Evolutionary conservation across 2,329 filamentous ascomycete species (phyloP).

Genomic region (Geosmithia morbida): DNA sequence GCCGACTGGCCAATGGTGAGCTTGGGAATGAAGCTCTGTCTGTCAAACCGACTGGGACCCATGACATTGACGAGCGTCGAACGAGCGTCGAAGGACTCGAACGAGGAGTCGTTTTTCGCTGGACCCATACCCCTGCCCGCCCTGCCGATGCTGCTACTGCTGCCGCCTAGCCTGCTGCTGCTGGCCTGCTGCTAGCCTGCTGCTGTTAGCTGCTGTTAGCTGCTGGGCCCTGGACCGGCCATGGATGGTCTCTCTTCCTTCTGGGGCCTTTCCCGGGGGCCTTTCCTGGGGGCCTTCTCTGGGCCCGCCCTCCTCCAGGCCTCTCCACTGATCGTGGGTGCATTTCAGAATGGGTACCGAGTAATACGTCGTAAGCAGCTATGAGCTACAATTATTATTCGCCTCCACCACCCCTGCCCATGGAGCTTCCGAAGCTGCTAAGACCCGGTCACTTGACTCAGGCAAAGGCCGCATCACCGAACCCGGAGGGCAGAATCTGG

Average conservation of each 20-base stretch:
- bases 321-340: neutral
- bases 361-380: neutral
- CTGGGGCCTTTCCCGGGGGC: too few species aligned
- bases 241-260: too few species aligned
- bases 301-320: too few species aligned
- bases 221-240: too few species aligned
- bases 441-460: neutral
- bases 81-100: neutral
- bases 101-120: neutral
- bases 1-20: slow-evolving; percentile 6
- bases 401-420: neutral
- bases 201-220: too few species aligned
- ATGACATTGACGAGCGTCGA: neutral
- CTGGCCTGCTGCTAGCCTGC: too few species aligned
- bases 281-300: too few species aligned
- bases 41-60: neutral
- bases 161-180: too few species aligned
- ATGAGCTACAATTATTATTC: neutral
- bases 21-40: slow-evolving; percentile 6
- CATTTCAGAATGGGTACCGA: neutral
- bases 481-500: neutral
- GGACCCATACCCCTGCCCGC: neutral
- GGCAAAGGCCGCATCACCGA: neutral
- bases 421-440: neutral
- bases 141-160: neutral